Evolutionary conservation across 805 yeast species (phyloP).

Genomic region (Ogataea siamensis): DNA sequence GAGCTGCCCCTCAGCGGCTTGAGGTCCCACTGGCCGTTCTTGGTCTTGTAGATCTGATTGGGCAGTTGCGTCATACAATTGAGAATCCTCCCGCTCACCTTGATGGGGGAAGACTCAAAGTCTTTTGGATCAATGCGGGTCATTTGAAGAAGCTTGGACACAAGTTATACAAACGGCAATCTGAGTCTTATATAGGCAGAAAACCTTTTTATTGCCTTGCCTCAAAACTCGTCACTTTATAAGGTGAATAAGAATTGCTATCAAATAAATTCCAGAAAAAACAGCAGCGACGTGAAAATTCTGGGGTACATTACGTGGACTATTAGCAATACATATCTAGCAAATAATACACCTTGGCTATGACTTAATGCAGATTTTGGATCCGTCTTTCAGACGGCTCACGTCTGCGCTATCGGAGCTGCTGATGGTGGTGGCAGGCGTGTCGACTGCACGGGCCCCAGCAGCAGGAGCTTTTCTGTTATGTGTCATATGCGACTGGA

Average conservation of each 20-base stretch:
- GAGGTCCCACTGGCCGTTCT: conserved; percentile 51
- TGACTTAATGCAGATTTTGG: conserved; percentile 72
- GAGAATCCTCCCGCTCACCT: conserved; percentile 63
- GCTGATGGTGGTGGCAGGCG: conserved; percentile 30
- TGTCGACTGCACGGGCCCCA: conserved; percentile 18
- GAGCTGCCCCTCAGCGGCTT: conserved; percentile 76
- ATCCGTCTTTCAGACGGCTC: conserved; percentile 61
- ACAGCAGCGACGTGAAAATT: conserved; percentile 5
- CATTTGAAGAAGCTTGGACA: not conserved
- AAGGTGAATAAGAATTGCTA: too few species aligned
- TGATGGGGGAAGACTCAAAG: conserved; percentile 28
- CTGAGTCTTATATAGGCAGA: too few species aligned
- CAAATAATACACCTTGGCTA: conserved; percentile 24
- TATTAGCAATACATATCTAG: conserved; percentile 14
- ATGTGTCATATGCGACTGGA: conserved; percentile 95
- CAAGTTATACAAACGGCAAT: too few species aligned
- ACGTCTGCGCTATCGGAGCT: conserved; percentile 29
- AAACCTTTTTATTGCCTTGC: too few species aligned
- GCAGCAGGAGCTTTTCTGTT: conserved; percentile 53
- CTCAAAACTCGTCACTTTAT: too few species aligned
- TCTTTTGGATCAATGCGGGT: conserved; percentile 18
- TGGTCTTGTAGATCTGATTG: conserved; percentile 48
- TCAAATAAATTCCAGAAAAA: conserved; percentile 12
- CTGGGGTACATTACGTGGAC: conserved; percentile 11
- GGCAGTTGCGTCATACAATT: conserved; percentile 70